Conservation (phyloP, 1,139 yeast species). For the Blastobotrys aristatus region DNA sequence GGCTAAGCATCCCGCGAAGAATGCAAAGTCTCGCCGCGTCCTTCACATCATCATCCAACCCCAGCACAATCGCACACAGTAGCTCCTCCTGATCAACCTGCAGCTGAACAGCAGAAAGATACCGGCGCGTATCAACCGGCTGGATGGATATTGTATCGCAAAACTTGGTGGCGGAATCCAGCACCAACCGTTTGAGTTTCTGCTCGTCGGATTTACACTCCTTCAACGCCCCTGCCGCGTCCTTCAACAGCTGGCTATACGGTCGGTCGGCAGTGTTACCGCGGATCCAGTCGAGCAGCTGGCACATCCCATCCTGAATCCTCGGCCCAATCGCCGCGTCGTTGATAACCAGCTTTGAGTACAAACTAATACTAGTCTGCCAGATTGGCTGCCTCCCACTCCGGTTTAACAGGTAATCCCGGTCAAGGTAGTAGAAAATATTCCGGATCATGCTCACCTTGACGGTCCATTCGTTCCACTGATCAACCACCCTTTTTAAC, state of each 20-base stretch:
- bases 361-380: slow-evolving; percentile 24
- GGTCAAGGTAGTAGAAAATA: slow-evolving; percentile 36
- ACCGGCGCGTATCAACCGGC: neutral
- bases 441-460: slow-evolving; percentile 27
- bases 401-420: slow-evolving; percentile 31
- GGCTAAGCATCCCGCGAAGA: neutral
- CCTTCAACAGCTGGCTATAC: neutral
- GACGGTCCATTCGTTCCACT: slow-evolving; percentile 29
- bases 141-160: neutral
- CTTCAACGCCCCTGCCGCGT: slow-evolving; percentile 2
- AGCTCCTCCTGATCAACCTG: neutral
- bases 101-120: neutral
- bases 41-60: neutral
- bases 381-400: slow-evolving; percentile 27
- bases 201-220: neutral
- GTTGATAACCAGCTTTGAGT: slow-evolving; percentile 13
- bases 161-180: neutral
- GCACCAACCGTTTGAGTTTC: neutral
- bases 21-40: neutral
- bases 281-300: neutral
- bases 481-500: slow-evolving; percentile 15
- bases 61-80: neutral
- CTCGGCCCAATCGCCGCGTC: neutral
- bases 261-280: neutral
- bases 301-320: neutral